Conservation (phyloP, 2,329 filamentous ascomycete species). For the Botrytis fragariae region DNA sequence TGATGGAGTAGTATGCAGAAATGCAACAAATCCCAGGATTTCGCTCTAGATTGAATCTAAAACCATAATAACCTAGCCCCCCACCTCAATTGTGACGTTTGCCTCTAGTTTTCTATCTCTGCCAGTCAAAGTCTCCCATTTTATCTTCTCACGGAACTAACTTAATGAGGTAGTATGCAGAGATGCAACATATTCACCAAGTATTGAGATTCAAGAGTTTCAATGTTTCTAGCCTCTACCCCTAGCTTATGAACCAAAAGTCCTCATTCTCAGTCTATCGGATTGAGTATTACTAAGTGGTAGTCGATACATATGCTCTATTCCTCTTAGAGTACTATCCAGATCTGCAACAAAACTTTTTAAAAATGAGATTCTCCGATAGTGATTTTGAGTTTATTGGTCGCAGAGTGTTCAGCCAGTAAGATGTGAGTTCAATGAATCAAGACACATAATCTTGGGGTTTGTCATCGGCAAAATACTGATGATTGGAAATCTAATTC, state of each 20-base stretch:
- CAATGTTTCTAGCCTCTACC: background rate
- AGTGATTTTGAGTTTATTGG: too few relatives aligned
- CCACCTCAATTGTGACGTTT: background rate
- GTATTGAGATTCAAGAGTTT: background rate
- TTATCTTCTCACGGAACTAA: background rate
- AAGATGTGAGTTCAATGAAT: too few relatives aligned
- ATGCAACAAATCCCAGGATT: background rate
- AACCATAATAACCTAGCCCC: background rate
- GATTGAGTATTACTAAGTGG: background rate
- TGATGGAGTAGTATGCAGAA: too few relatives aligned
- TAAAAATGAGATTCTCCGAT: background rate
- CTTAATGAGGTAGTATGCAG: background rate
- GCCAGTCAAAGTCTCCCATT: background rate
- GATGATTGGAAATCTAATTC: background rate
- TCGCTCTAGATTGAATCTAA: background rate
- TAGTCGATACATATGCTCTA: background rate
- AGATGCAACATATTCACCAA: background rate
- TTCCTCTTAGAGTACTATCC: background rate
- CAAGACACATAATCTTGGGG: too few relatives aligned
- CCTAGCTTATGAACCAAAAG: background rate
- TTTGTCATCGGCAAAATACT: background rate
- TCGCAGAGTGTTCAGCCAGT: too few relatives aligned
- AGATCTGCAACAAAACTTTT: background rate
- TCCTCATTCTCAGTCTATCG: background rate
- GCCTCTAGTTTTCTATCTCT: background rate